Conservation (phyloP, 164 flowering plant genomes). For the Paratinospora sagittata region DNA sequence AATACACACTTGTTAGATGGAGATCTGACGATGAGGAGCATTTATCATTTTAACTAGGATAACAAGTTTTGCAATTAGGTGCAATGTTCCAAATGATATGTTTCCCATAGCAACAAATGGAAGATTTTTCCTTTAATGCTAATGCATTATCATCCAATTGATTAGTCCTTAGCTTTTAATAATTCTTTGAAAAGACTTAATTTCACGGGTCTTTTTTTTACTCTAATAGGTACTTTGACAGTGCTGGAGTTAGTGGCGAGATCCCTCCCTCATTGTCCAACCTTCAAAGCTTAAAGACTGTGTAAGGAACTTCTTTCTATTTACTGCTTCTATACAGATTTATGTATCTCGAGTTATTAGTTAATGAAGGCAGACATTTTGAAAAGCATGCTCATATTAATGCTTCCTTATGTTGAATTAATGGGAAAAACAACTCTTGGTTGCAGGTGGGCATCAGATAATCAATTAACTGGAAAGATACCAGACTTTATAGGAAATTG, state of each 20-base stretch:
- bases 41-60: too few species aligned
- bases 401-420: background rate
- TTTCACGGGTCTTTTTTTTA: background rate
- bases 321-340: background rate
- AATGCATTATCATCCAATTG: too few species aligned
- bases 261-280: conserved; percentile 34
- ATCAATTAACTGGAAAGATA: conserved; percentile 47
- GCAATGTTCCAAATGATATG: too few species aligned
- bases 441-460: conserved; percentile 66
- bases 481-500: conserved; percentile 76
- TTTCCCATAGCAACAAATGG: too few species aligned
- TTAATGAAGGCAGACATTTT: background rate
- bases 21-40: too few species aligned
- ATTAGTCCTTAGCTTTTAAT: background rate
- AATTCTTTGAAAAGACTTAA: background rate
- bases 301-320: conserved; percentile 23
- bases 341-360: background rate
- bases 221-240: conserved; percentile 29
- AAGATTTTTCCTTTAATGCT: background rate
- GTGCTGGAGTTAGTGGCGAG: conserved; percentile 36
- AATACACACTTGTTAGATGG: too few species aligned
- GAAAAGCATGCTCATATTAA: background rate
- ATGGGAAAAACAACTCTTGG: background rate
- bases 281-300: conserved; percentile 17
- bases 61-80: too few species aligned